Evolutionary conservation across 2,329 filamentous ascomycete genomes (phyloP), one percentile per base, ranked within the genome.

Genomic region (Neodidymelliopsis sp.): DNA sequence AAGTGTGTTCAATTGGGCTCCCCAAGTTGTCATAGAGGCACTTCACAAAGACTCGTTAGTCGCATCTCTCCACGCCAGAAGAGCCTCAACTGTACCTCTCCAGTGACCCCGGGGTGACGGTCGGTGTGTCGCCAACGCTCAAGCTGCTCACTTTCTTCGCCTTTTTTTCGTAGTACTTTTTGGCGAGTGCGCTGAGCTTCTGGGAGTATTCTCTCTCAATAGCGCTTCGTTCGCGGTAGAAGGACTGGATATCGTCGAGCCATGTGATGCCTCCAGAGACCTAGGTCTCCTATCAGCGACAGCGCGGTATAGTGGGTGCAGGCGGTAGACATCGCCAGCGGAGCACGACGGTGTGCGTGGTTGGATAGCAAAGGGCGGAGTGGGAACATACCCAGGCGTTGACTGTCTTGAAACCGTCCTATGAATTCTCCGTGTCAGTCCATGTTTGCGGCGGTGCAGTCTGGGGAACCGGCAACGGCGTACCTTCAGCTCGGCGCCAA

Each of bases 101-200:
- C 42, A 99, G 83, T 24, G 93, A 97, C 2, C 95, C 94, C 1
- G 94, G 94, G 2, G 94, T 97, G 81, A 97, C 88, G 49, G 85
- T 84, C 27, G 94, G 94, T 18, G 87, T 94, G 66, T 99, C 94
- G 66, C 94, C 94, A 42, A 97, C 94, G 70, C 92, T 97, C 63
- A 99, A 75, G 65, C 82, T 87, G 61, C 91, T 88, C 31, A 88
- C 88, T 77, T 94, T 97, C 75, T 87, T 91, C 35, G 90, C 86
- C 80, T 97, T 99, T 80, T 95, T 95, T 67, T 99, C 95, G 69
- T 91, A 94, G 78, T 97, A 97, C 73, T 94, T 97, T 79, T 94
- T 96, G 45, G 93, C 94, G 39, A 99, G 79, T 2, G 85, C 86
- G 62, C 84, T 89, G 57, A 99, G 85, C 75, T 93, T 97, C 57